Evolutionary conservation across 2,329 filamentous ascomycete genomes (phyloP), one percentile per base, ranked within the genome.

Genomic region (Verruconis gallopava): DNA sequence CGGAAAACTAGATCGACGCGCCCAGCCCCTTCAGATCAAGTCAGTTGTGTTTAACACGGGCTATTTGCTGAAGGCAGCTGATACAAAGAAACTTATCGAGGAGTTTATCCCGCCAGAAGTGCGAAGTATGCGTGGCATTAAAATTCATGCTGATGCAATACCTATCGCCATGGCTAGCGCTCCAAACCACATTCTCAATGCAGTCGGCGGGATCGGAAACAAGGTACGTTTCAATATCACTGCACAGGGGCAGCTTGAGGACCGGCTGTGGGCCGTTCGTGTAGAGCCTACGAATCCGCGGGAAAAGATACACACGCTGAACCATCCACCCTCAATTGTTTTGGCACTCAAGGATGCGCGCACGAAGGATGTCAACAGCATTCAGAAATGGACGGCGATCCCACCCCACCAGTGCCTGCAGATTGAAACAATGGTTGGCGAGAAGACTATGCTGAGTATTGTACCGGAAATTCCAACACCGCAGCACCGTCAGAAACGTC

Each of bases 11-110:
- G 66, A 67, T 1, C 56, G 17, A 6, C 61, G 61, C 37, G 61
- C 65, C 64, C 1, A 17, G 9, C 44, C 45, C 3, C 63, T 91
- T 46, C 71, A 75, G 50, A 85, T 98, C 57, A 85, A 84, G 59
- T 88, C 88, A 56, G 85, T 78, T 1, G 80, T 94, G 38, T 85
- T 86, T 61, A 95, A 89, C 62, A 95, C 91, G 1, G 85, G 85
- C 38, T 96, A 98, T 61, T 75, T 93, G 61, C 79, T 98, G 49
- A 70, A 70, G 32, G 68, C 76, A 37, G 67, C 73, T 19, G 84
- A 91, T 57, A 80, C 79, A 2, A 74, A 82, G 53, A 76, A 73
- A 43, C 68, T 96, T 28, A 69, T 93, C n/a, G 76, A 79, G 21
- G 61, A 21, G 42, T 17, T 39, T 38, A 22, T 42, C 15, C 32